These are phyloP conservation scores for Xanthoconium purpureum DNA, from an alignment of 768 basidiomycete genomes.

Conservation along the genomic window DNA sequence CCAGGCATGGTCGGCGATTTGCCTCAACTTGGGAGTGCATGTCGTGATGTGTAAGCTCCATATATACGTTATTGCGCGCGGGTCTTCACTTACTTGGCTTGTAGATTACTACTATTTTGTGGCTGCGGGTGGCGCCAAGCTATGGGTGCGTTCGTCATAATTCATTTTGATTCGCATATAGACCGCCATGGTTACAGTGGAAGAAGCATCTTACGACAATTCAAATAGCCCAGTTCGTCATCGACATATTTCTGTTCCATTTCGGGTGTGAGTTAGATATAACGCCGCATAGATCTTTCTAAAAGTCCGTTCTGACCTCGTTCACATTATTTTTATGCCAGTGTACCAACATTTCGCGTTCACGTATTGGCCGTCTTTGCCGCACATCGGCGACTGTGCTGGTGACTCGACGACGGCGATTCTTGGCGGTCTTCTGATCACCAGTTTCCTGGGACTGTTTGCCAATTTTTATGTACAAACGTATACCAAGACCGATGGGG, in stretches of 20 bases:
- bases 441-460: constrained; percentile 24
- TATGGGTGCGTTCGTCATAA: constrained; percentile 17
- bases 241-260: constrained; percentile 18
- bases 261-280: constrained; percentile 22
- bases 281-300: neutral
- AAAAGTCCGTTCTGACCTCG: neutral
- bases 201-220: constrained; percentile 26
- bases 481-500: constrained; percentile 9
- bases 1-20: constrained; percentile 89
- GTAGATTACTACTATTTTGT: constrained; percentile 97
- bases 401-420: constrained; percentile 20
- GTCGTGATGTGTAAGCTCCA: constrained; percentile 85
- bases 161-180: neutral
- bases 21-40: constrained; percentile 85
- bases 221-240: constrained; percentile 28
- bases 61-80: neutral
- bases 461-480: constrained; percentile 26
- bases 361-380: constrained; percentile 24
- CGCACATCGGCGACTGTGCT: constrained; percentile 26
- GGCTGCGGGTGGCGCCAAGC: constrained; percentile 61
- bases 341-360: constrained; percentile 28
- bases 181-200: constrained; percentile 15
- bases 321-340: neutral
- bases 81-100: neutral
- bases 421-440: constrained; percentile 15